phyloP scores from a whole-genome alignment of 352 stramenopile species.

The Phytophthora pluvialis region DNA sequence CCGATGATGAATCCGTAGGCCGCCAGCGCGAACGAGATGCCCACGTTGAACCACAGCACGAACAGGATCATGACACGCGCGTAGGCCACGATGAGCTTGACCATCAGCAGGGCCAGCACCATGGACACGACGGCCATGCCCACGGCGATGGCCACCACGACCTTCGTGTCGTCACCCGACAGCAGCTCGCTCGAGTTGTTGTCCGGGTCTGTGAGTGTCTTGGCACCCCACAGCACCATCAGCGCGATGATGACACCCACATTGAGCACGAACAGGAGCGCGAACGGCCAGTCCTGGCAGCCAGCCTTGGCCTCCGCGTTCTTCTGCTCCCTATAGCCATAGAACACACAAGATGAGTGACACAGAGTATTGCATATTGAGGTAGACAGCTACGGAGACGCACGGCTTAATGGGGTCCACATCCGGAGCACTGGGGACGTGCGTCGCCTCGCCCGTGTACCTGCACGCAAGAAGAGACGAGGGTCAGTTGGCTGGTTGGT shows the following conservation, averaged over 20 bases:
- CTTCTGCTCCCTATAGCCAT: constrained; percentile 40
- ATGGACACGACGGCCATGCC: constrained; percentile 67
- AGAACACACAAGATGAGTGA: constrained; percentile 3
- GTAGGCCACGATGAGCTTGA: constrained; percentile 85
- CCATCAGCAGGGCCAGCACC: constrained; percentile 62
- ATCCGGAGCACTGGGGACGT: constrained; percentile 45
- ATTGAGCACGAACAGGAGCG: constrained; percentile 80
- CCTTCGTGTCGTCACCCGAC: constrained; percentile 63
- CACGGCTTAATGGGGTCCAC: constrained; percentile 79
- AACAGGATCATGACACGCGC: constrained; percentile 87
- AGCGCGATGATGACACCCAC: constrained; percentile 75
- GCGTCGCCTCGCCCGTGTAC: constrained; percentile 40
- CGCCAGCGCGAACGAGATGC: constrained; percentile 65
- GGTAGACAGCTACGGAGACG: not conserved
- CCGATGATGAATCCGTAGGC: constrained; percentile 73
- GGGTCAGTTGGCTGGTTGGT: constrained; percentile 2
- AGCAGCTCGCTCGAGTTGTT: constrained; percentile 52
- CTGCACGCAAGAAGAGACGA: constrained; percentile 22
- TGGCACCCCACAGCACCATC: constrained; percentile 71
- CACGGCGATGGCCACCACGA: constrained; percentile 57
- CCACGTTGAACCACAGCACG: constrained; percentile 89
- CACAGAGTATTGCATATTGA: not conserved
- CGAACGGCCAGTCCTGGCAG: constrained; percentile 85
- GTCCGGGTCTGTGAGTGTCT: constrained; percentile 56
- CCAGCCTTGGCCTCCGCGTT: constrained; percentile 27